Percentiles rank a stretch among this genome's conserved stretches.
These are phyloP conservation scores for Kodamaea kakaduensis DNA, from an alignment of 805 yeast species.

Conservation along the genomic window DNA sequence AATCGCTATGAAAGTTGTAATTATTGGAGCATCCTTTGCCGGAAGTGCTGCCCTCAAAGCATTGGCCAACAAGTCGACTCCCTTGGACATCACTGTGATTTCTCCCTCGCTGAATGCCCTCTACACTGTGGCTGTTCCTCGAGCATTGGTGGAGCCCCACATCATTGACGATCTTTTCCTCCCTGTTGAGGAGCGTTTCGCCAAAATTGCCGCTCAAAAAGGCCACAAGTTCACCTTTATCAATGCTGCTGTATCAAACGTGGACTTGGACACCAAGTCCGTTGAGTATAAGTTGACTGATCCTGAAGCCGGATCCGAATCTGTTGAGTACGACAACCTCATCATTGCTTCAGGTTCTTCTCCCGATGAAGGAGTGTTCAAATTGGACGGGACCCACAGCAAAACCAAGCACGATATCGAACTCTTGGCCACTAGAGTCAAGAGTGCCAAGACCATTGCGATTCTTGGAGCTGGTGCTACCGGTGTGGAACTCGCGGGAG, in stretches of 20 bases:
- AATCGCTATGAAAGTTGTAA: conserved; percentile 16
- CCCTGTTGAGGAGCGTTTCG: conserved; percentile 18
- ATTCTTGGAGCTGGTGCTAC: conserved; percentile 35
- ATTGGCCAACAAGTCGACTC: conserved; percentile 11
- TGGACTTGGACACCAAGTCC: conserved; percentile 22
- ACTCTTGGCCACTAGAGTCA: conserved; percentile 15
- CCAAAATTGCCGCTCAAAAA: conserved; percentile 14
- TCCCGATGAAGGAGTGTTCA: conserved; percentile 19
- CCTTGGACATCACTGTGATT: conserved; percentile 21
- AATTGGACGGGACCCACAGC: conserved; percentile 18
- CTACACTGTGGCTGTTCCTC: conserved; percentile 28
- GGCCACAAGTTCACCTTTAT: conserved; percentile 16
- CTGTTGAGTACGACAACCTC: conserved; percentile 25
- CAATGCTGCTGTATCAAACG: conserved; percentile 22
- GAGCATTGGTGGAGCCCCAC: conserved; percentile 28
- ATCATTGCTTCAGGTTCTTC: conserved; percentile 33
- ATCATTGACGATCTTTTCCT: conserved; percentile 15
- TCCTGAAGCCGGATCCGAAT: conserved; percentile 10
- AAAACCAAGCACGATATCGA: conserved; percentile 15
- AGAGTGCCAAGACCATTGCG: conserved; percentile 26
- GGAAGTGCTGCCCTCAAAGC: conserved; percentile 26
- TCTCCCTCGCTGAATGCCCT: conserved; percentile 24
- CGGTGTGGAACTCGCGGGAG: conserved; percentile 38
- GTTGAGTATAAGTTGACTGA: conserved; percentile 17
- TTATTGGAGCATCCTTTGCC: conserved; percentile 38